Conservation (phyloP, 2,329 filamentous ascomycete species). For the Colletotrichum nymphaeae region DNA sequence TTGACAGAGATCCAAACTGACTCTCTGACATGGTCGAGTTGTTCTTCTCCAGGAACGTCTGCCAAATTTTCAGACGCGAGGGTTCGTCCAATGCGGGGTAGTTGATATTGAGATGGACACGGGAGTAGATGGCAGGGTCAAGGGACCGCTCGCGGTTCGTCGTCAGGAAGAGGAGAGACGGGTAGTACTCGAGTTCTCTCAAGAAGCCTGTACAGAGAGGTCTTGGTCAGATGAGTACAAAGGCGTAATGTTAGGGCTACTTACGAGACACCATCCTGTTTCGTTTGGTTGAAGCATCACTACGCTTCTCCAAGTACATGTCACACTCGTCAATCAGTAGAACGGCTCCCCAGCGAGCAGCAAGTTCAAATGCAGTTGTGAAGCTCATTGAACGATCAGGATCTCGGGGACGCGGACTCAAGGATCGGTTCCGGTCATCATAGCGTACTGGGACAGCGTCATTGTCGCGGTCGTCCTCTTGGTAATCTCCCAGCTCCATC, state of each 20-base stretch:
- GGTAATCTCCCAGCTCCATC: slow-evolving; percentile 70
- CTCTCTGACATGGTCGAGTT: slow-evolving; percentile 22
- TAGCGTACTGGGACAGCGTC: slow-evolving; percentile 38
- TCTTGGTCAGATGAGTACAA: not conserved
- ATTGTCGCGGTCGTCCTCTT: slow-evolving; percentile 61
- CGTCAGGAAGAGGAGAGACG: slow-evolving; percentile 89
- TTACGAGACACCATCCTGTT: slow-evolving; percentile 30
- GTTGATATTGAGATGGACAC: slow-evolving; percentile 58
- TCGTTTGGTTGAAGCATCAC: slow-evolving; percentile 44
- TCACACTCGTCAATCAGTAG: slow-evolving; percentile 88
- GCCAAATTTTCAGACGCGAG: slow-evolving; percentile 40
- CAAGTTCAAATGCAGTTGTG: slow-evolving; percentile 55
- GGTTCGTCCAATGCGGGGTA: slow-evolving; percentile 42
- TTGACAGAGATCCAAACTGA: slow-evolving; percentile 34
- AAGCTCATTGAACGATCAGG: slow-evolving; percentile 37
- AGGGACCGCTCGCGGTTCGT: slow-evolving; percentile 76
- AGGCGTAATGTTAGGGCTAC: not conserved
- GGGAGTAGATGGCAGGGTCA: slow-evolving; percentile 60
- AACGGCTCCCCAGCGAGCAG: slow-evolving; percentile 79
- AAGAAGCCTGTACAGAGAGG: slow-evolving; percentile 66
- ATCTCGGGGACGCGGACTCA: slow-evolving; percentile 56
- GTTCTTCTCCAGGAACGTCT: slow-evolving; percentile 38
- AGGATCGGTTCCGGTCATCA: not conserved
- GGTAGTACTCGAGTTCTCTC: slow-evolving; percentile 88
- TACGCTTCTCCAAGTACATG: slow-evolving; percentile 85